Base-by-base conservation (phyloP, 2,329 filamentous ascomycete species). In the Huntiella bhutanensis region DNA sequence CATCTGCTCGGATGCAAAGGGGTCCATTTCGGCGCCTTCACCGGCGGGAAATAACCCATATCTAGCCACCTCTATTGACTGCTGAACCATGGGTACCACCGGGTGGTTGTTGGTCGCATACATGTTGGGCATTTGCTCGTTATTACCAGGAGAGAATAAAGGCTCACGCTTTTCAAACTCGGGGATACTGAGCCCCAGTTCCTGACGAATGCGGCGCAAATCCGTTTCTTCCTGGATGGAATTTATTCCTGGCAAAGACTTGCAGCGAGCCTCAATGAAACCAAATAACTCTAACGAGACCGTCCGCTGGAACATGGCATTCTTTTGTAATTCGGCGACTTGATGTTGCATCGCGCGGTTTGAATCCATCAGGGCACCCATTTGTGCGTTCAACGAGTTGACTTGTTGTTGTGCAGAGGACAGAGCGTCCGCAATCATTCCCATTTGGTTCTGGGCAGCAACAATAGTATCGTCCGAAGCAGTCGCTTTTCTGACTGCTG, bases 1-100 rank as follows among this genome's bases (percentile, higher is more conserved):
- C 57, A 95, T 85, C 57, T 95, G 86, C 55, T 95, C 87, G 54
- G 83, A 81, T 58, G 88, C 87, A 70, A 93, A 91, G 1, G 88
- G 87, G 57, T 95, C 87, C 53, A 95, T 95, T 45, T 87, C 87
- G 53, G 92, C 83, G 0, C 80, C 91, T 53, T 86, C 77, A 13
- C 87, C 87, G 12, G 93, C 85, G 0, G 88, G 87, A 58, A 95
- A 96, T 7, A 95, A 86, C 46, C 92, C 73, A 52, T 75, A 71
- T 39, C 71, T 64, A 49, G 55, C 61, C 41, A 73, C 67, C 50
- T 76, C 71, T 53, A 75, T 64, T 35, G 69, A 65, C 51, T 75
- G 71, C 51, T 70, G 63, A 53, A 73, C 57, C 57, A 70, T 60
- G 17, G 64, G 61, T 55, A 71, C 64, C 12, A 49, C 36, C 4